Conservation (phyloP, 768 basidiomycete genomes). For the Boletus tomentosulus region DNA sequence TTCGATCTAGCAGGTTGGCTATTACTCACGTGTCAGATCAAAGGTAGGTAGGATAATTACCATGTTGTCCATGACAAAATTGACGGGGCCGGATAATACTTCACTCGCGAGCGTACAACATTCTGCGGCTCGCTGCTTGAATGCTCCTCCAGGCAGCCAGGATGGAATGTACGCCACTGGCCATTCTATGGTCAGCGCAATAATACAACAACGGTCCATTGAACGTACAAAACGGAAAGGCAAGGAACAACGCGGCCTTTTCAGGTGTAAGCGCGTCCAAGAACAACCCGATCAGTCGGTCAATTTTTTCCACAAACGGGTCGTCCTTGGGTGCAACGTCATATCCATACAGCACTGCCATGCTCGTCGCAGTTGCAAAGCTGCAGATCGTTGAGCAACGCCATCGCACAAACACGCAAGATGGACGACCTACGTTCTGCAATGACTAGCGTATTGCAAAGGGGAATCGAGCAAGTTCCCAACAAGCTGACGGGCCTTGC, state of each 20-base stretch:
- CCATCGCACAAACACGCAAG: not conserved
- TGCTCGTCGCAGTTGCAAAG: conserved; percentile 20
- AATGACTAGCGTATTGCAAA: conserved; percentile 15
- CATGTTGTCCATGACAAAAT: conserved; percentile 23
- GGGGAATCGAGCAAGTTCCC: conserved; percentile 19
- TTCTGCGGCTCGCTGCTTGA: conserved; percentile 14
- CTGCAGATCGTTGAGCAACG: conserved; percentile 7
- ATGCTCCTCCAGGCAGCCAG: conserved; percentile 34
- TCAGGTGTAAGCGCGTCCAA: conserved; percentile 15
- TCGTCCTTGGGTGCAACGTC: conserved; percentile 22
- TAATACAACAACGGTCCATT: not conserved
- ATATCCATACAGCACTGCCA: conserved; percentile 25
- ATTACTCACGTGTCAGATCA: not conserved
- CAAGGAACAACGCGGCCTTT: conserved; percentile 16
- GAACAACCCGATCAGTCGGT: conserved; percentile 12
- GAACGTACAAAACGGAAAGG: conserved; percentile 27
- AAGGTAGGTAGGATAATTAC: conserved; percentile 2
- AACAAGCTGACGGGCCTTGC: conserved; percentile 21
- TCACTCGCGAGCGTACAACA: conserved; percentile 22
- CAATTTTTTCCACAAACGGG: conserved; percentile 22
- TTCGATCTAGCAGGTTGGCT: conserved; percentile 3
- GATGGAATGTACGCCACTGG: conserved; percentile 28
- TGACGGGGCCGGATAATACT: conserved; percentile 15
- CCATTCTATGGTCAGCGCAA: not conserved
- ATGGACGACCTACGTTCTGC: conserved; percentile 20